Evolutionary conservation across 306 rosid species (phyloP), one percentile per base, ranked within the genome.

Genomic region (Cucumis hystrix): DNA sequence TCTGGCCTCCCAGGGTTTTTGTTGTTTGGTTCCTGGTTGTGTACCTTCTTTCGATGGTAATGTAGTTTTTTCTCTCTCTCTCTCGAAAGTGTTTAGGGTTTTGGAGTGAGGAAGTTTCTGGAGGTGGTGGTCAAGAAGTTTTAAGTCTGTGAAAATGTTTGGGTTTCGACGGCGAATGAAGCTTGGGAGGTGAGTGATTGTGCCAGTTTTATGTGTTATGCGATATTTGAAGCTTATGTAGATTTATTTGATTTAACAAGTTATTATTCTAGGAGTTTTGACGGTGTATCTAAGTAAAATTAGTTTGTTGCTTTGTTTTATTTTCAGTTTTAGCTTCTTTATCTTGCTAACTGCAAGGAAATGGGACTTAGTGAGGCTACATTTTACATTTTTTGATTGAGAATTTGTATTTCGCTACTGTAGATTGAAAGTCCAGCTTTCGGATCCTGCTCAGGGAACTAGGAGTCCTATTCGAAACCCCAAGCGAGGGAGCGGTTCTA

Each of bases 151-250:
- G 13, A 86, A 82, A 74, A 93, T 94, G 98, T 90, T 94, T 78
- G 87, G 94, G 6, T 90, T 94, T 84, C 97, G 98, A 68, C 85
- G 96, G 79, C 97, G 97, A 59, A 80, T 79, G 86, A 94, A 94
- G 86, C 89, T 83, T 77, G 92, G 89, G 78, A 87, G 97, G 97
- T 91, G 79, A 77, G 83, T 8, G 58, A 78, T 75, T 64, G 12
- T 69, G 6, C 4, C 11, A 16, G n/a, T 49, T 10, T 10, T 40
- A 59, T 65, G 4, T 41, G 52, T 55, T 30, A 16, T 2, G 4
- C 11, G 11, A 23, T 71, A 30, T 30, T 0, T 74, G 18, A 49
- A 20, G 23, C 40, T 33, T 20, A 0, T n/a, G 8, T 20, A 33
- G 57, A 30, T 67, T 55, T 64, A 43, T 33, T 35, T 78, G 58